Conservation (phyloP, 2,329 filamentous ascomycete species). For the Colletotrichum euphorbiae region DNA sequence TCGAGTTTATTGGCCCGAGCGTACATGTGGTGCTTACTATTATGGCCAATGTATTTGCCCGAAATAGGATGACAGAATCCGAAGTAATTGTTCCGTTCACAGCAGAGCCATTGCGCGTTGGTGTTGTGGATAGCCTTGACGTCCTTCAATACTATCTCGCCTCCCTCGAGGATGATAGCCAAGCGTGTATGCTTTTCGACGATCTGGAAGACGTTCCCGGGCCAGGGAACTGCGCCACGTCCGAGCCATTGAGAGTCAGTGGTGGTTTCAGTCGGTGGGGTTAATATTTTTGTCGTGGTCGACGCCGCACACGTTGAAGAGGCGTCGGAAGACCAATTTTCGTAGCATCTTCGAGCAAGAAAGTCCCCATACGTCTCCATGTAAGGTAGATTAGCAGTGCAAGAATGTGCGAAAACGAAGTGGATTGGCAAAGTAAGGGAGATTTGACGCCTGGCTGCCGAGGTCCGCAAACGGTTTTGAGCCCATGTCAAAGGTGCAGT, state of each 20-base stretch:
- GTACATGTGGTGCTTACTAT: conserved; percentile 34
- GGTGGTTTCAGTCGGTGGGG: neutral
- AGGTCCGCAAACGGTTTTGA: no score
- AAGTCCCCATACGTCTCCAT: no score
- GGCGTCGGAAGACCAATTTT: no score
- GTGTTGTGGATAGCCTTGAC: neutral
- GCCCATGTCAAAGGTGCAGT: no score
- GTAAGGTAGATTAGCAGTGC: no score
- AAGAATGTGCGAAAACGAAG: no score
- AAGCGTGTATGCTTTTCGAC: conserved; percentile 27
- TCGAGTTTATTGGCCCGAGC: neutral
- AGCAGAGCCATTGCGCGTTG: conserved; percentile 48
- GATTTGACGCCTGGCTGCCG: no score
- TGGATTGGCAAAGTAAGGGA: no score
- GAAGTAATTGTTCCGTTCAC: conserved; percentile 52
- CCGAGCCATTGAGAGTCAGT: neutral
- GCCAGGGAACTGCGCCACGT: conserved; percentile 39
- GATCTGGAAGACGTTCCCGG: conserved; percentile 39
- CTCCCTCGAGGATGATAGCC: conserved; percentile 34
- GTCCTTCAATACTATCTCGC: conserved; percentile 11
- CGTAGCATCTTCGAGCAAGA: no score
- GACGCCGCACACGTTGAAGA: neutral
- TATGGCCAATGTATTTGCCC: conserved; percentile 49
- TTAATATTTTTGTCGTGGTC: neutral
- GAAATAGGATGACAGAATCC: conserved; percentile 52